phyloP scores from a whole-genome alignment of 768 basidiomycete genomes.

The Calocybe cyanea region DNA sequence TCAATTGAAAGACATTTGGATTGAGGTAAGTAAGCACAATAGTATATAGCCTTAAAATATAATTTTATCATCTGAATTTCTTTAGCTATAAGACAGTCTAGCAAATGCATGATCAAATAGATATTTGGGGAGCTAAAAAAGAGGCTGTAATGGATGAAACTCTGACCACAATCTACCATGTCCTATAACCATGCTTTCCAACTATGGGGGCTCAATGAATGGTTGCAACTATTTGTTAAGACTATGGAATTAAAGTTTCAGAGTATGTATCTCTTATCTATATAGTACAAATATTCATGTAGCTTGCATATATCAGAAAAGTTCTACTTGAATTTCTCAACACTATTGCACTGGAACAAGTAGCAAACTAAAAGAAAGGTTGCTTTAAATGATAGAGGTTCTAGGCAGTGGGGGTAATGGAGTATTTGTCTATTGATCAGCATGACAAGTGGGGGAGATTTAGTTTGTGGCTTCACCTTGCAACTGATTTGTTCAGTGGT shows the following conservation, averaged over 20 bases:
- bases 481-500: conserved; percentile 33
- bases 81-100: no score
- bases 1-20: no score
- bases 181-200: no score
- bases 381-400: conserved; percentile 21
- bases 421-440: conserved; percentile 34
- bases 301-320: background rate
- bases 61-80: no score
- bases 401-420: conserved; percentile 35
- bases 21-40: no score
- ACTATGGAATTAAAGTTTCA: conserved; percentile 21
- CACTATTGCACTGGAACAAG: conserved; percentile 16
- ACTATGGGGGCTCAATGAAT: no score
- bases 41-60: no score
- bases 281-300: background rate
- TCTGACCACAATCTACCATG: no score
- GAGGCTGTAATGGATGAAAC: no score
- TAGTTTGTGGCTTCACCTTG: conserved; percentile 21
- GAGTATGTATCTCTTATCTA: conserved; percentile 10
- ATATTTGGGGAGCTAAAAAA: no score
- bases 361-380: conserved; percentile 2
- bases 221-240: no score
- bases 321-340: background rate
- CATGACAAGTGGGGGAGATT: conserved; percentile 20
- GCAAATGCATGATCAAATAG: no score